Conservation (phyloP, 305 asterid species). For the Ajuga reptans region DNA sequence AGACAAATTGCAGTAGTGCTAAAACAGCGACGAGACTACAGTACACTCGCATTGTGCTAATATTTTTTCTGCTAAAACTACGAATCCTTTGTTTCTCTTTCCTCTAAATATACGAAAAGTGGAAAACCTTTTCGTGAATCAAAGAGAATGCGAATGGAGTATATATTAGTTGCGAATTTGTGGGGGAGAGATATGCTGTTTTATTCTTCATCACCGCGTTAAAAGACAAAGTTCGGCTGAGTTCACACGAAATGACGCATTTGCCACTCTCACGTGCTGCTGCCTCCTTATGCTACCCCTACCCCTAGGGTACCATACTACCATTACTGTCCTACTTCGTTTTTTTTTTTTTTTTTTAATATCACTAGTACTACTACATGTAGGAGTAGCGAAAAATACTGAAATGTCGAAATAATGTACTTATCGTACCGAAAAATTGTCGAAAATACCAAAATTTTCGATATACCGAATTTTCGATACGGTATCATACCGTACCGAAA, state of each 20-base stretch:
- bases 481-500: too few species aligned
- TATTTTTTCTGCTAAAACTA: not conserved
- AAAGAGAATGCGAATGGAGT: not conserved
- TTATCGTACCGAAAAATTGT: too few species aligned
- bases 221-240: conserved; percentile 5
- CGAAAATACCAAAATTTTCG: too few species aligned
- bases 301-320: too few species aligned
- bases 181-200: not conserved
- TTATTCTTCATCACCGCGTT: conserved; percentile 13
- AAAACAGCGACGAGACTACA: conserved; percentile 24
- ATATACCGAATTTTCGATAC: too few species aligned
- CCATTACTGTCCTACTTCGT: too few species aligned
- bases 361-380: too few species aligned
- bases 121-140: not conserved
- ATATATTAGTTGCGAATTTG: not conserved
- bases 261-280: conserved; percentile 47
- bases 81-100: not conserved
- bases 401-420: too few species aligned
- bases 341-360: too few species aligned
- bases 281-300: conserved; percentile 11
- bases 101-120: conserved; percentile 12
- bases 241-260: conserved; percentile 20
- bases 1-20: conserved; percentile 27
- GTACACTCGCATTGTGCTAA: conserved; percentile 27
- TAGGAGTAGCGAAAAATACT: too few species aligned